Percentiles rank a stretch among this genome's conserved stretches.
Evolutionary conservation across 1,139 yeast species (phyloP).

Genomic region (Lodderomyces orthopsilosis): DNA sequence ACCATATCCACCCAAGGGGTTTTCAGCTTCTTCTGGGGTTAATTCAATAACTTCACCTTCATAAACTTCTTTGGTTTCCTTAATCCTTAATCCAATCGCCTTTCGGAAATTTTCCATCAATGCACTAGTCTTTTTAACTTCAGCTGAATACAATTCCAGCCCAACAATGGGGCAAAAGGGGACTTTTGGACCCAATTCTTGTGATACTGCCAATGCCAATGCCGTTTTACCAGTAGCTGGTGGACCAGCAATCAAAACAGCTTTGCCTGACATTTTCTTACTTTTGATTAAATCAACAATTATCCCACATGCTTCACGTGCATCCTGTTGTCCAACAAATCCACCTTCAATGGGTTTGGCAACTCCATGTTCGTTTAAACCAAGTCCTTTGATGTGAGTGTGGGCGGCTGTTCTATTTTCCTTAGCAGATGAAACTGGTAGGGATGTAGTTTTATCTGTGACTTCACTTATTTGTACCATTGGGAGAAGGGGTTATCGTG

Average conservation of each 20-base stretch:
- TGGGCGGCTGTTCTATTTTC: slow-evolving; percentile 92
- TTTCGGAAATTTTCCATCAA: slow-evolving; percentile 96
- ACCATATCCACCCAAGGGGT: slow-evolving; percentile 96
- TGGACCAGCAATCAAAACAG: slow-evolving; percentile 93
- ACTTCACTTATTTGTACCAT: slow-evolving; percentile 90
- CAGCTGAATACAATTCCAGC: slow-evolving; percentile 91
- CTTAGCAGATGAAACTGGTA: slow-evolving; percentile 21
- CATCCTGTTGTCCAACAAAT: slow-evolving; percentile 90
- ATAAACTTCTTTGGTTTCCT: slow-evolving; percentile 95
- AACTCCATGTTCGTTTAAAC: slow-evolving; percentile 84
- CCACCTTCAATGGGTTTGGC: slow-evolving; percentile 91
- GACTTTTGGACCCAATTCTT: slow-evolving; percentile 96
- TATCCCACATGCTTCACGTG: slow-evolving; percentile 97
- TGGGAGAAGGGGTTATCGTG: neutral
- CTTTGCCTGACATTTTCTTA: slow-evolving; percentile 93
- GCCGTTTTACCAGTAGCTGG: slow-evolving; percentile 99
- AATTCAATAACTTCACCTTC: slow-evolving; percentile 98
- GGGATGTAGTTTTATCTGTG: slow-evolving; percentile 44
- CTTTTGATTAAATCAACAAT: slow-evolving; percentile 92
- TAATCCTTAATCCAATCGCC: slow-evolving; percentile 93
- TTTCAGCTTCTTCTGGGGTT: slow-evolving; percentile 96
- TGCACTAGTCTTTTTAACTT: slow-evolving; percentile 95
- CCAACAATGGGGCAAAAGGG: slow-evolving; percentile 99
- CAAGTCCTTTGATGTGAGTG: slow-evolving; percentile 94
- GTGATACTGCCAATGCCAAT: slow-evolving; percentile 90